A percentile compares a stretch with the other conserved stretches of the same genome.
Conservation (phyloP, 768 basidiomycete genomes). For the Lentinus brumalis region DNA sequence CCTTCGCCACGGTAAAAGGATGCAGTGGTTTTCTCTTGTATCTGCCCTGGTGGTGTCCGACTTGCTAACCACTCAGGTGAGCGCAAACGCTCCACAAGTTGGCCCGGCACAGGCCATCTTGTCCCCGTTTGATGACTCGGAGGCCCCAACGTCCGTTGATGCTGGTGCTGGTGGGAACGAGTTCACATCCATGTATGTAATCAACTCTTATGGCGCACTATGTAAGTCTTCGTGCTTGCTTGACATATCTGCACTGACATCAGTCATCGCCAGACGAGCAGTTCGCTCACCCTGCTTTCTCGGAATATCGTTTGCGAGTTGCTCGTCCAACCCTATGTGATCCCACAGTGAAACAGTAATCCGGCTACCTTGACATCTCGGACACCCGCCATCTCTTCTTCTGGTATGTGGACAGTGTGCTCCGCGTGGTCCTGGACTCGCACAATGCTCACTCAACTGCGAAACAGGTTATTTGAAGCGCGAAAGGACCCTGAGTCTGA, state of each 20-base stretch:
- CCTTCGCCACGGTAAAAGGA: too few species aligned
- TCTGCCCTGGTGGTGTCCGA: too few species aligned
- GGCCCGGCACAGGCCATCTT: too few species aligned
- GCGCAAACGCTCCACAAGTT: too few species aligned
- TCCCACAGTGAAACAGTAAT: slow-evolving; percentile 55
- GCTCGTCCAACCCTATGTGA: slow-evolving; percentile 79
- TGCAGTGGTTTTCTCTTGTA: too few species aligned
- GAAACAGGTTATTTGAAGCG: slow-evolving; percentile 34
- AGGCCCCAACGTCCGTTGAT: too few species aligned
- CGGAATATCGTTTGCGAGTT: slow-evolving; percentile 59
- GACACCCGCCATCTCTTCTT: slow-evolving; percentile 54
- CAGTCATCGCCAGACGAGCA: slow-evolving; percentile 54
- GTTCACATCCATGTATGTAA: too few species aligned
- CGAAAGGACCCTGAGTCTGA: slow-evolving; percentile 29
- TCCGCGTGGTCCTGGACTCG: too few species aligned
- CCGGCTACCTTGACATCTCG: slow-evolving; percentile 51
- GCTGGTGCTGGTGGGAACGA: too few species aligned
- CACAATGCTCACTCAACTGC: background rate
- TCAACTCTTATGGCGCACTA: background rate
- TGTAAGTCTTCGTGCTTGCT: background rate
- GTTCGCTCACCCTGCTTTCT: slow-evolving; percentile 53
- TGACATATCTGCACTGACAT: background rate
- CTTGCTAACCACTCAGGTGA: too few species aligned
- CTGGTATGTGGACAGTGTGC: slow-evolving; percentile 37
- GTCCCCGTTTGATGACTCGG: too few species aligned